phyloP scores from a whole-genome alignment of 805 yeast species.

The Kodamaea fukazawae region DNA sequence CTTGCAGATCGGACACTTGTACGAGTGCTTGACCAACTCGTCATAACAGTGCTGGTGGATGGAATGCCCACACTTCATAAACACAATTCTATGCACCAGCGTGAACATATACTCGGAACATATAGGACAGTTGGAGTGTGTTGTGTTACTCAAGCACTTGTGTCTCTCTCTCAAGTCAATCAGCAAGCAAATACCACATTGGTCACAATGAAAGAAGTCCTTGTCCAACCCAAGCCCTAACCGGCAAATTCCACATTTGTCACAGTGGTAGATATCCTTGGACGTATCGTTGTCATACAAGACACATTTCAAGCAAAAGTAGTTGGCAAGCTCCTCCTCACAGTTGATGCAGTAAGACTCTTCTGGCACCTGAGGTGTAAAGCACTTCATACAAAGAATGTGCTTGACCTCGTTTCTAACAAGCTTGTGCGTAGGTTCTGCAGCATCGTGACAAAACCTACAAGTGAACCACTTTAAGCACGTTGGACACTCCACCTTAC shows the following conservation, averaged over 20 bases:
- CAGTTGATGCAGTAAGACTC: constrained; percentile 67
- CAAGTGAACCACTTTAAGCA: constrained; percentile 79
- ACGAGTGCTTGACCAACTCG: constrained; percentile 76
- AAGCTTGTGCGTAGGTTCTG: constrained; percentile 45
- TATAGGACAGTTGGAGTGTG: constrained; percentile 89
- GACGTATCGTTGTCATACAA: constrained; percentile 77
- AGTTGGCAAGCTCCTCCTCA: constrained; percentile 62
- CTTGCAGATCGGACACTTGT: constrained; percentile 89
- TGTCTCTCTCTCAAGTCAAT: constrained; percentile 76
- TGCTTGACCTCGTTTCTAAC: constrained; percentile 57
- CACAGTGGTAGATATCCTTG: constrained; percentile 88
- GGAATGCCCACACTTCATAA: constrained; percentile 93
- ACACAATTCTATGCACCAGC: constrained; percentile 76
- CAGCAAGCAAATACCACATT: constrained; percentile 85
- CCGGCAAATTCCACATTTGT: constrained; percentile 89
- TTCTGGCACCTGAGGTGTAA: constrained; percentile 69
- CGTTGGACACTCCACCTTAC: constrained; percentile 76
- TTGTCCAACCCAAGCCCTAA: constrained; percentile 84
- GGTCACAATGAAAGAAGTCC: constrained; percentile 88
- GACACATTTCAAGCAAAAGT: constrained; percentile 75
- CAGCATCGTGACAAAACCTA: constrained; percentile 81
- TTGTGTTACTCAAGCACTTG: constrained; percentile 80
- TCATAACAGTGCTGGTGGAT: constrained; percentile 84
- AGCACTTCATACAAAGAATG: constrained; percentile 80
- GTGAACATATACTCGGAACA: constrained; percentile 90